Conservation (phyloP, 257 asterid species). For the Nemophila menziesii region DNA sequence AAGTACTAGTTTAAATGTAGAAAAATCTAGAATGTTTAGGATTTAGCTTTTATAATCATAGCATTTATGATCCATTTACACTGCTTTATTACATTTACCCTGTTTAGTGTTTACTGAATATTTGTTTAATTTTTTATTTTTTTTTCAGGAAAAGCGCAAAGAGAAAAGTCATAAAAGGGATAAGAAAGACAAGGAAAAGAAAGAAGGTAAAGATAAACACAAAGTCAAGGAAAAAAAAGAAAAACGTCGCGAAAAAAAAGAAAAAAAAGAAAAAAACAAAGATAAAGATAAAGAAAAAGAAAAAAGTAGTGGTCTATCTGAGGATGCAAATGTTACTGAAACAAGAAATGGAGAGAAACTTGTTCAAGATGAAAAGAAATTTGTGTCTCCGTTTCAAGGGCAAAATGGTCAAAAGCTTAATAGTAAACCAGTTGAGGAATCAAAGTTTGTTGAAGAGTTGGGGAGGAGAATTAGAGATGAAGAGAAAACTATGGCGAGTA, state of each 20-base stretch:
- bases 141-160: conserved; percentile 47
- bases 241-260: conserved; percentile 55
- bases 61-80: neutral
- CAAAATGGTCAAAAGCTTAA: conserved; percentile 35
- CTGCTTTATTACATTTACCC: neutral
- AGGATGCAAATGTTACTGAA: conserved; percentile 40
- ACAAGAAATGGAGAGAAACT: conserved; percentile 24
- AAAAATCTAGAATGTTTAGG: too few relatives aligned
- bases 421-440: conserved; percentile 25
- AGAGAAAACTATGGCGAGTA: conserved; percentile 27
- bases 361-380: conserved; percentile 21
- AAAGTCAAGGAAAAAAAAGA: conserved; percentile 48
- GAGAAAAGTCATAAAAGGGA: conserved; percentile 65
- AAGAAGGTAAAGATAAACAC: conserved; percentile 47
- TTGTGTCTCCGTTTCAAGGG: conserved; percentile 18
- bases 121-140: neutral
- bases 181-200: conserved; percentile 51
- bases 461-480: conserved; percentile 46
- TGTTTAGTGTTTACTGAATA: neutral
- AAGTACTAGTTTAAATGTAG: neutral
- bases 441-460: conserved; percentile 47
- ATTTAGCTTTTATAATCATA: neutral
- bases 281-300: conserved; percentile 40
- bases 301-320: conserved; percentile 45
- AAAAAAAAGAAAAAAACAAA: conserved; percentile 47